Conservation (phyloP, 2,329 filamentous ascomycete genomes). For the Verticillium tricorpus region DNA sequence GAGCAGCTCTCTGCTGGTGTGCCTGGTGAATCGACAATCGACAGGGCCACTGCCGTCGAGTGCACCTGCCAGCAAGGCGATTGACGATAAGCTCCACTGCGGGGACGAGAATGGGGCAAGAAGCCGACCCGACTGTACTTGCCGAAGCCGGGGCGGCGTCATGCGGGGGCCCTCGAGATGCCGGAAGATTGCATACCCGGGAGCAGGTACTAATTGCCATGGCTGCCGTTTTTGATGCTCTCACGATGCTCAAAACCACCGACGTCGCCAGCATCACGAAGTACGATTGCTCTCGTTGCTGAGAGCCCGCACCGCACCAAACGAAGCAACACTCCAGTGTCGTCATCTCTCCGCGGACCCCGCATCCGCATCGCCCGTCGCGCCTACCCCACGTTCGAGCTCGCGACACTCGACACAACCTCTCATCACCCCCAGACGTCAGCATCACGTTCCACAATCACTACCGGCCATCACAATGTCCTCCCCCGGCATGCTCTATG, state of each 20-base stretch:
- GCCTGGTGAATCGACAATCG: no score
- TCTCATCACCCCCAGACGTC: not conserved
- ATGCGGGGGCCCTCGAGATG: not conserved
- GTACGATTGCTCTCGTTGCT: not conserved
- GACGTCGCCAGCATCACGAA: not conserved
- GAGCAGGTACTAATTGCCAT: not conserved
- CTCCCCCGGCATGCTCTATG: conserved; percentile 69
- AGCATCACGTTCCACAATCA: not conserved
- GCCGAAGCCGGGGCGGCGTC: not conserved
- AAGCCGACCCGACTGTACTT: not conserved
- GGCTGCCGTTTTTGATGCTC: not conserved
- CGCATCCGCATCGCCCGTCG: not conserved
- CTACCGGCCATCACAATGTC: conserved; percentile 21
- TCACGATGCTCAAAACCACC: not conserved
- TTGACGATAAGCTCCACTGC: not conserved
- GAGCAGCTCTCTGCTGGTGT: no score
- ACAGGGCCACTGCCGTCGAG: no score
- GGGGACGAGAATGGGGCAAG: not conserved
- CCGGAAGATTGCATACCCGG: not conserved
- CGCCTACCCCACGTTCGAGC: not conserved
- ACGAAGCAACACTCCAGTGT: not conserved
- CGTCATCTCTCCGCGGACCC: not conserved
- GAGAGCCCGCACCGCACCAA: no score
- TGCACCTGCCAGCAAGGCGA: no score
- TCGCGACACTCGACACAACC: not conserved